These are phyloP conservation scores for Hymenoscyphus fructigenus DNA, from an alignment of 2,329 filamentous ascomycete species.

Conservation along the genomic window DNA sequence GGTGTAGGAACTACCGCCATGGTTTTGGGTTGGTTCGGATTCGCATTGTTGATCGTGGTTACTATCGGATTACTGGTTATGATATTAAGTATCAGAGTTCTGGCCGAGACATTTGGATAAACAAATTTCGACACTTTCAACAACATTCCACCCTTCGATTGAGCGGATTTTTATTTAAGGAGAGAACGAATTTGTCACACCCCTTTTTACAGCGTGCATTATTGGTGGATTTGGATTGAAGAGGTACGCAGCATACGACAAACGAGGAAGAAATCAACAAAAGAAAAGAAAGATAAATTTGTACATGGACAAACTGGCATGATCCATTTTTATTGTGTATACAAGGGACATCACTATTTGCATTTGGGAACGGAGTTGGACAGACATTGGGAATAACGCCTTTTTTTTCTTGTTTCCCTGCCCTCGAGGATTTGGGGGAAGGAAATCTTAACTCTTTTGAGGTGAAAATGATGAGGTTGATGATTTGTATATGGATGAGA, in stretches of 20 bases:
- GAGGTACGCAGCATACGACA: neutral
- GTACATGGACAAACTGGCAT: slow-evolving; percentile 8
- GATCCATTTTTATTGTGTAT: slow-evolving; percentile 17
- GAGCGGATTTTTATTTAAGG: neutral
- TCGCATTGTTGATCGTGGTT: slow-evolving; percentile 88
- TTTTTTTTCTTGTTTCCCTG: slow-evolving; percentile 14
- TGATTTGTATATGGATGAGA: slow-evolving; percentile 11
- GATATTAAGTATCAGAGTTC: slow-evolving; percentile 87
- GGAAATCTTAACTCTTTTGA: too few relatives aligned
- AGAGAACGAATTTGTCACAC: slow-evolving; percentile 16
- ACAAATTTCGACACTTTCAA: neutral
- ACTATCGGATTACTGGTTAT: slow-evolving; percentile 94
- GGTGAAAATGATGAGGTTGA: slow-evolving; percentile 12
- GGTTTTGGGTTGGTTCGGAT: slow-evolving; percentile 97
- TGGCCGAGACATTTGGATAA: slow-evolving; percentile 54
- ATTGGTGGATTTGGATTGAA: slow-evolving; percentile 13
- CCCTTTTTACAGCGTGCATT: slow-evolving; percentile 30
- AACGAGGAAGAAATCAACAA: neutral
- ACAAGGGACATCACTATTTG: slow-evolving; percentile 11
- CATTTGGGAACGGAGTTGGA: slow-evolving; percentile 25
- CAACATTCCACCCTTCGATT: neutral
- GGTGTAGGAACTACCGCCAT: slow-evolving; percentile 94
- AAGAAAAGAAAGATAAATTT: neutral
- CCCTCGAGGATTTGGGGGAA: too few relatives aligned
- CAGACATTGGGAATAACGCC: slow-evolving; percentile 12